phyloP scores from a whole-genome alignment of 352 stramenopile genomes.

The Phytopythium ostracodes region DNA sequence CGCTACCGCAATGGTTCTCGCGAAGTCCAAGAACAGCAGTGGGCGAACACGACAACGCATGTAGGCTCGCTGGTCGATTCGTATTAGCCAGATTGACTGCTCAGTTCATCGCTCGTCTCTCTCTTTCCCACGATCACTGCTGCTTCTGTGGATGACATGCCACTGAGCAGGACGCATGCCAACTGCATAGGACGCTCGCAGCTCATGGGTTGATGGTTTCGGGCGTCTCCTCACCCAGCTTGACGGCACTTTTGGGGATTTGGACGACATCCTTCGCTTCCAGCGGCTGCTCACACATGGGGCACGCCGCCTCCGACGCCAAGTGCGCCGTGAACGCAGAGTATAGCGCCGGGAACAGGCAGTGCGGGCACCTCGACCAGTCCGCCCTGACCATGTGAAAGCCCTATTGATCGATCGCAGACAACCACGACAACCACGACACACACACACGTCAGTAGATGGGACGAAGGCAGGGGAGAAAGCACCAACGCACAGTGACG shows the following conservation, averaged over 20 bases:
- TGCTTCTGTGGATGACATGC: neutral
- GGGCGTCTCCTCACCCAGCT: constrained; percentile 28
- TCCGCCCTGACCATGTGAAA: constrained; percentile 93
- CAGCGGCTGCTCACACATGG: constrained; percentile 72
- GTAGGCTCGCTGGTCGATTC: too few species aligned
- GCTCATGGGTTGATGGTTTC: constrained; percentile 3
- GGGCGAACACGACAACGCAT: too few species aligned
- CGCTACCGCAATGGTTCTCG: too few species aligned
- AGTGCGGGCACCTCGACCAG: constrained; percentile 89
- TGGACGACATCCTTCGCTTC: constrained; percentile 24
- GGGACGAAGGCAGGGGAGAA: neutral
- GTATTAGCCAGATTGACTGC: too few species aligned
- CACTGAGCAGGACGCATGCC: neutral
- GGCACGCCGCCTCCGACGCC: constrained; percentile 56
- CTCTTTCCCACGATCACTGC: neutral
- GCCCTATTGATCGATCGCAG: constrained; percentile 30
- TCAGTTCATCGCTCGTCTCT: too few species aligned
- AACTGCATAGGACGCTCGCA: neutral
- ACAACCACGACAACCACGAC: neutral
- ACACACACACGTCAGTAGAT: neutral
- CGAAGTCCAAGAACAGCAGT: too few species aligned
- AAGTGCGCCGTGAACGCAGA: constrained; percentile 86
- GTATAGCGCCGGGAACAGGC: constrained; percentile 86
- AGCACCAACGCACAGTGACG: constrained; percentile 58
- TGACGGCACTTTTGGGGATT: constrained; percentile 39